phyloP scores from a whole-genome alignment of 805 yeast species.

The Lachancea nothofagi region DNA sequence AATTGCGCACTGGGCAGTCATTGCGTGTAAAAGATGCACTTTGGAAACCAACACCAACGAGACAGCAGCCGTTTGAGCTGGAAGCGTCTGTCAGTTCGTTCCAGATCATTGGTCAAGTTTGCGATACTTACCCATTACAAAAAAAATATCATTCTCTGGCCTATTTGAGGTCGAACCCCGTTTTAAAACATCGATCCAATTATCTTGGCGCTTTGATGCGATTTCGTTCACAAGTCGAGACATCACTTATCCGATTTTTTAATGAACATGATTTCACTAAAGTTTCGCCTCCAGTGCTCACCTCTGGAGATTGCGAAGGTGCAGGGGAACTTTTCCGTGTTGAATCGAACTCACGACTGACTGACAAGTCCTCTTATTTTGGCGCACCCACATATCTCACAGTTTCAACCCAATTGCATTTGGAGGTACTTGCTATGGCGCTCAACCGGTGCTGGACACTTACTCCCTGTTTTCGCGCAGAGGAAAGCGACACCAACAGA shows the following conservation, averaged over 20 bases:
- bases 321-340: conserved; percentile 86
- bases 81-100: conserved; percentile 35
- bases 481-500: conserved; percentile 81
- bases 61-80: conserved; percentile 51
- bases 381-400: conserved; percentile 68
- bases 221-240: conserved; percentile 64
- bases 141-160: conserved; percentile 67
- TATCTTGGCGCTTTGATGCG: conserved; percentile 63
- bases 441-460: conserved; percentile 80
- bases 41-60: conserved; percentile 20
- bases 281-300: conserved; percentile 80
- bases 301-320: conserved; percentile 93
- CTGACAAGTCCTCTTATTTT: conserved; percentile 42
- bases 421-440: conserved; percentile 74
- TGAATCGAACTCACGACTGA: conserved; percentile 32
- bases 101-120: conserved; percentile 54
- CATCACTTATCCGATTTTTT: conserved; percentile 50
- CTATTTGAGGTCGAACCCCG: conserved; percentile 66
- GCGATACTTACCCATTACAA: conserved; percentile 70
- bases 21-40: conserved; percentile 38
- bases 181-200: conserved; percentile 67
- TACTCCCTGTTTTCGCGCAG: conserved; percentile 93
- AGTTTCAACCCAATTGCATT: conserved; percentile 87
- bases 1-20: conserved; percentile 44
- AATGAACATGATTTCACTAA: conserved; percentile 51